Conservation (phyloP, 495 filamentous ascomycete species). For the Penicillium fimorum region DNA sequence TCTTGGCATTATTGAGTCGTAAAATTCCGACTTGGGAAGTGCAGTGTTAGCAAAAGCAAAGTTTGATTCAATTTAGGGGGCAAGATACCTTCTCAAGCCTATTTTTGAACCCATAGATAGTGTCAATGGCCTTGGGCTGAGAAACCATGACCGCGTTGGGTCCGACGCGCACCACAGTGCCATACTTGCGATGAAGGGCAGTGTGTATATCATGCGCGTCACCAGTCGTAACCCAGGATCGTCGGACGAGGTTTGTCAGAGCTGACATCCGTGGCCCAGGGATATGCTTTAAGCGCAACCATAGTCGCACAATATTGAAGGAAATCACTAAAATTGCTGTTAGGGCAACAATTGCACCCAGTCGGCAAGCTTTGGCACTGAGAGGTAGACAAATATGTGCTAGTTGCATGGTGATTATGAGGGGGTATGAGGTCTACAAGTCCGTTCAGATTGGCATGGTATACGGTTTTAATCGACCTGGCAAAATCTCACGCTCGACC, state of each 20-base stretch:
- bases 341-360: too few species aligned
- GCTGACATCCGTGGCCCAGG: neutral
- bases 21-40: neutral
- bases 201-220: neutral
- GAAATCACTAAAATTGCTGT: too few species aligned
- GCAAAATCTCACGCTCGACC: too few species aligned
- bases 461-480: too few species aligned
- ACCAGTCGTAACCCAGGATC: neutral
- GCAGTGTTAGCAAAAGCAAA: neutral
- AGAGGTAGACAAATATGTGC: too few species aligned
- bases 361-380: too few species aligned
- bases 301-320: too few species aligned
- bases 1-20: neutral
- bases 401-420: too few species aligned
- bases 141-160: neutral
- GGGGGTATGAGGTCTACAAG: too few species aligned
- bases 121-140: neutral
- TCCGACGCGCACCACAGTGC: neutral
- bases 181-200: neutral
- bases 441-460: too few species aligned
- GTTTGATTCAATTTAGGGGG: neutral
- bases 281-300: neutral
- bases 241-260: neutral
- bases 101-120: neutral
- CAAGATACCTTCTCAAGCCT: neutral